Evolutionary conservation across 148 eudicot species (phyloP).

Genomic region (Gaultheria prostrata): DNA sequence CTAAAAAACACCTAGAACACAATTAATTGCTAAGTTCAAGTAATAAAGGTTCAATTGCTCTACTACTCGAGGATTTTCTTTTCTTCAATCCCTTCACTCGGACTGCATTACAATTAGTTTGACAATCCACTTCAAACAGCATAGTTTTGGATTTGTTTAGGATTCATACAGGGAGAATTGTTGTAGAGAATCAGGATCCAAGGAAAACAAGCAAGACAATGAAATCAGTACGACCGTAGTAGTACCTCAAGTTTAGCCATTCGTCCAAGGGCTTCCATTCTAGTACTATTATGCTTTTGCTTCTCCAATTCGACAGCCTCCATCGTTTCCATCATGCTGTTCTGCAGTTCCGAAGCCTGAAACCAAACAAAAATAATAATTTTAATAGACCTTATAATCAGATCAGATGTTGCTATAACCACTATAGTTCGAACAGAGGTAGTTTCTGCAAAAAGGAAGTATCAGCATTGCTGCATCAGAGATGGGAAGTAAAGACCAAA

Average conservation of each 20-base stretch:
- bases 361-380: background rate
- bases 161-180: background rate
- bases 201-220: background rate
- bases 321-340: conserved; percentile 86
- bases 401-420: background rate
- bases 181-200: background rate
- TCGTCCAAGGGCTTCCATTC: conserved; percentile 83
- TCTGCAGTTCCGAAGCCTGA: conserved; percentile 90
- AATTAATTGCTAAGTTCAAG: background rate
- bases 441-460: background rate
- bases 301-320: conserved; percentile 92
- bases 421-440: background rate
- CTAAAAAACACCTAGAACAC: background rate
- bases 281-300: conserved; percentile 91
- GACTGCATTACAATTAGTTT: background rate
- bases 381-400: background rate
- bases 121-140: background rate
- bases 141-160: background rate
- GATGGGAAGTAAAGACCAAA: background rate
- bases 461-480: background rate
- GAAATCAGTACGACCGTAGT: conserved; percentile 14
- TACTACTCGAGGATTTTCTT: background rate
- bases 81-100: background rate
- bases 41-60: background rate
- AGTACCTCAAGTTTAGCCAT: conserved; percentile 86